Evolutionary conservation across 192 early-diverging fungal species (phyloP), one percentile per base, ranked within the genome.

Genomic region (Umbelopsis vinacea): DNA sequence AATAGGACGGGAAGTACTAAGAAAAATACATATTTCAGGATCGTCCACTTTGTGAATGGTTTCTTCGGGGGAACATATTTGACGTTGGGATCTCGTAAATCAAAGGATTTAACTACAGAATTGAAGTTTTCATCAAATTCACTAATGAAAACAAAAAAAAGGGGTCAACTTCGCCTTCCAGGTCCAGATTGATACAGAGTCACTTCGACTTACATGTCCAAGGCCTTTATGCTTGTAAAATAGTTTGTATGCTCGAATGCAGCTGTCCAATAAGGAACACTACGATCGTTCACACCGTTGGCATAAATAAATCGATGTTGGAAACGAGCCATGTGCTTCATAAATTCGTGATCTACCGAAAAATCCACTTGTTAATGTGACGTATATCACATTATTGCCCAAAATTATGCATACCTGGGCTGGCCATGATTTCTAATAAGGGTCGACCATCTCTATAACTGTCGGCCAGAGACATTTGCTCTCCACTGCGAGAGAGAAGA

Each of bases 231-330:
- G 8, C 82, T 69, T n/a, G 55, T 23, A 50, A 87, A 87, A 17
- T 81, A 80, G 70, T 86, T 73, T 10, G 77, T 75, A 38, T 80
- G 78, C 24, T 78, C 71, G 37, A 89, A 82, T 22, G 83, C 80
- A 15, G 86, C 86, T 0, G 88, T 89, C 88, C 88, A 89, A 63
- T 82, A 86, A 22, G 86, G 88, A 0, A 89, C 88, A n/a, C 78
- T 83, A 60, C 82, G 76, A 57, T 89, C 88, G 52, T 85, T 83
- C 0, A 54, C 35, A 14, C 79, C 69, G 60, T 89, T 89, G 45
- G 83, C 83, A 54, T 87, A 89, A 7, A 83, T 23, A 21, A 71
- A 55, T 45, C 76, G 67, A n/a, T 74, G 43, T 38, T 84, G 82
- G 52, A 89, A 89, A 47, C 63, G 37, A 8, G 66, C 47, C 23